Base-by-base conservation (phyloP, 495 filamentous ascomycete species). In the Parathielavia hyrcaniae region DNA sequence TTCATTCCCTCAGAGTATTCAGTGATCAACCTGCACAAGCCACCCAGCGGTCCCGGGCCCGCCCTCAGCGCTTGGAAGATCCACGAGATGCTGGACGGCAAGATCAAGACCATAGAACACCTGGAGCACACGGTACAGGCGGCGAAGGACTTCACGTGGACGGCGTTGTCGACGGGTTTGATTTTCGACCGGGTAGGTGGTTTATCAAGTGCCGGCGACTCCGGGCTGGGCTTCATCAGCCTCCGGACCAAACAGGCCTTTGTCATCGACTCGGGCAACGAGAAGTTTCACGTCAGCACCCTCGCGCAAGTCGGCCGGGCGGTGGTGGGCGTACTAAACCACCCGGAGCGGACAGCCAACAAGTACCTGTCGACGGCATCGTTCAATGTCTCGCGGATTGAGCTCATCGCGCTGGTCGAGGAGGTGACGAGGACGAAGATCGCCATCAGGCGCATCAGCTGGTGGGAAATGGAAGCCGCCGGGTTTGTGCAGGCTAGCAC, bases 1-100 rank as follows among this genome's bases (percentile, higher is more conserved):
- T 84, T 85, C 60, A 73, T 88, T 44, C 86, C 84, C 0, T 81
- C 79, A 12, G 83, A 86, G 59, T 90, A 82, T 57, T n/a, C n/a
- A n/a, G 86, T 86, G 1, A 57, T 74, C 51, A 75, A 84, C 56
- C 75, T 73, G 20, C 65, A 74, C 57, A 61, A 64, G 46, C n/a
- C n/a, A n/a, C n/a, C n/a, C n/a, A n/a, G n/a, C n/a, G n/a, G n/a
- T 46, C 69, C 4, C 55, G 61, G 22, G 64, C 58, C 35, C 26
- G 2, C 6, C 6, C 26, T 62, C 50, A 62, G 64, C 51, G 48
- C 74, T 70, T 61, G n/a, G n/a, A n/a, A n/a, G n/a, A n/a, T n/a
- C n/a, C 75, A 67, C 45, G 75, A 55, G 64, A 81, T 72, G 60
- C 72, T 81, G 41, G 68, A 53, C 3, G 70, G 70, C 22, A 86